Conservation (phyloP, 805 yeast species). For the Lachancea dasiensis region DNA sequence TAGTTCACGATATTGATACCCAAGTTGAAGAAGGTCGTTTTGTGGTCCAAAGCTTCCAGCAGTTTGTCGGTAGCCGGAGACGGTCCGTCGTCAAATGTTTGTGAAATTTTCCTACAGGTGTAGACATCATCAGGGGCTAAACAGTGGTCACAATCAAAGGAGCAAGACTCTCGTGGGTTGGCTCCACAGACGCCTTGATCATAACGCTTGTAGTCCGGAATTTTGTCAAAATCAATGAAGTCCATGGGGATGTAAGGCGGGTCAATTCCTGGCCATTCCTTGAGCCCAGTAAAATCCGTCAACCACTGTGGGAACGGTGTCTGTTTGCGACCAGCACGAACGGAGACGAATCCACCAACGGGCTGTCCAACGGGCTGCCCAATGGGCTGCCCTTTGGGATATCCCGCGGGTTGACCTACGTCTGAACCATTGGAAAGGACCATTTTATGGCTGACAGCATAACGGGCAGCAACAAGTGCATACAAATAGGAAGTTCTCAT, state of each 20-base stretch:
- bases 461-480: not conserved
- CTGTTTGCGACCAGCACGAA: constrained; percentile 9
- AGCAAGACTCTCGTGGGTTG: constrained; percentile 50
- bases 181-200: constrained; percentile 53
- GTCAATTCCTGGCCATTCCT: constrained; percentile 75
- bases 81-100: constrained; percentile 96
- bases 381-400: no score
- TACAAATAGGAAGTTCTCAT: no score
- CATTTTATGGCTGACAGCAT: not conserved
- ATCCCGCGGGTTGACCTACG: constrained; percentile 2
- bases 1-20: constrained; percentile 73
- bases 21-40: constrained; percentile 76
- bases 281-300: constrained; percentile 61
- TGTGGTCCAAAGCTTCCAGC: constrained; percentile 45
- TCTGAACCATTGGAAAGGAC: not conserved
- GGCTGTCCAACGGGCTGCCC: constrained; percentile 8
- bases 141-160: constrained; percentile 84
- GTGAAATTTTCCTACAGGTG: constrained; percentile 70
- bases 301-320: constrained; percentile 79
- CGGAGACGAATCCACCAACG: constrained; percentile 8
- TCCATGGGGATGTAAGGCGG: constrained; percentile 87
- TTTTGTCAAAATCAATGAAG: constrained; percentile 50
- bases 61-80: constrained; percentile 61
- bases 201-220: constrained; percentile 48
- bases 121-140: constrained; percentile 67